Percentiles rank a stretch among this genome's conserved stretches.
These are phyloP conservation scores for Aspergillus olivimuriae DNA, from an alignment of 495 filamentous ascomycete species.

Conservation along the genomic window DNA sequence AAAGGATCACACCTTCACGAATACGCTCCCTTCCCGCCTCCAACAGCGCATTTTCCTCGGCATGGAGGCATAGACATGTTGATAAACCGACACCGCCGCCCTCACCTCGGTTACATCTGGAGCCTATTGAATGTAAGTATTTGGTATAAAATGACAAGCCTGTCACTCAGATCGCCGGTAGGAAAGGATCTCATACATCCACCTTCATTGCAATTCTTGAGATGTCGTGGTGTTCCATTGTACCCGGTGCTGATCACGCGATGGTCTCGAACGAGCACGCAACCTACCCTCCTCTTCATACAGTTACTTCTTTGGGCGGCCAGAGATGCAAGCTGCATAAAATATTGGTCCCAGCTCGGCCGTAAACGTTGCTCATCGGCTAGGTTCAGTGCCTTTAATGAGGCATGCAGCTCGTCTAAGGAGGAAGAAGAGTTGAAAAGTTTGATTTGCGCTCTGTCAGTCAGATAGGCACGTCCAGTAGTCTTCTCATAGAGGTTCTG, in stretches of 20 bases:
- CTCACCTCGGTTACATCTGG: slow-evolving; percentile 70
- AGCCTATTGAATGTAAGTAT: slow-evolving; percentile 44
- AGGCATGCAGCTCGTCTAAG: slow-evolving; percentile 58
- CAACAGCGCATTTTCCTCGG: slow-evolving; percentile 92
- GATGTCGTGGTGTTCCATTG: slow-evolving; percentile 84
- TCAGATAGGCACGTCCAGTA: slow-evolving; percentile 61
- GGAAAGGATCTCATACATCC: slow-evolving; percentile 72
- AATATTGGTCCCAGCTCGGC: slow-evolving; percentile 96
- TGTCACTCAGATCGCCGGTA: no score
- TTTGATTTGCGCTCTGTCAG: slow-evolving; percentile 72
- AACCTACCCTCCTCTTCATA: slow-evolving; percentile 95
- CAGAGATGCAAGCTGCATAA: slow-evolving; percentile 90
- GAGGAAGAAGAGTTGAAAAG: slow-evolving; percentile 78
- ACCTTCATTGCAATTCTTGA: slow-evolving; percentile 87
- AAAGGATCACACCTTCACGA: slow-evolving; percentile 69
- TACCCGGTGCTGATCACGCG: slow-evolving; percentile 95
- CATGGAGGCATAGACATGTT: slow-evolving; percentile 91
- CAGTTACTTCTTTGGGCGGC: slow-evolving; percentile 91
- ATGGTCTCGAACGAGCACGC: slow-evolving; percentile 83
- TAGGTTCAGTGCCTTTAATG: slow-evolving; percentile 64
- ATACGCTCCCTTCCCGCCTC: slow-evolving; percentile 92
- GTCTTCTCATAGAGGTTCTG: slow-evolving; percentile 63
- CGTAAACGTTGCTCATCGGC: slow-evolving; percentile 72
- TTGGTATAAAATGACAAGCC: no score
- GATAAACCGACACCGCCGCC: slow-evolving; percentile 66